Base-by-base conservation (phyloP, 208 protist species). In the Leishmania braziliensis region DNA sequence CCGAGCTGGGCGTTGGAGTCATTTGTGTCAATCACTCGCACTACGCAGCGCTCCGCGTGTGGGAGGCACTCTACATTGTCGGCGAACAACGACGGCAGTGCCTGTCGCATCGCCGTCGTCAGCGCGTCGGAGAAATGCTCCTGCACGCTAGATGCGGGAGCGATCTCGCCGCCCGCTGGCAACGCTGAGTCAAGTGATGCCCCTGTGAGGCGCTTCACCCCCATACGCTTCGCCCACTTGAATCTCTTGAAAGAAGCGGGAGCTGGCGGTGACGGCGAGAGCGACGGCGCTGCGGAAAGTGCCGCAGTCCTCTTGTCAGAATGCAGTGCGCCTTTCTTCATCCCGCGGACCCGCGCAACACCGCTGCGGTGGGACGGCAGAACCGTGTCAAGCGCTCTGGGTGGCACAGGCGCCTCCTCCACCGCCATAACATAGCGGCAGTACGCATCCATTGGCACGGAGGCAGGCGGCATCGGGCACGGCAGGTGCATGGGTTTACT, bases 391-490 rank as follows among this genome's bases (percentile, higher is more conserved):
- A 62, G 78, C 53, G 58, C 51, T 51, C 20, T 33, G 51, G 65
- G 23, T 18, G 74, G 43, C 23, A 54, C 20, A 9, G 80, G 75
- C 18, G n/a, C 80, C 36, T 75, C 82, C 82, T 86, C 84, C 39
- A 86, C 77, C 54, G 68, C 81, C 26, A 90, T 80, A 9, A 95
- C 86, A 75, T 92, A 93, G 23, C 91, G 91, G 63, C 88, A 88
- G 71, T 88, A 93, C 50, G 88, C 84, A 77, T 95, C 91, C 54
- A 93, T 90, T 12, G 87, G 88, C 29, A 95, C 84, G 3, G 70
- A 56, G 43, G 65, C 43, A 26, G 91, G 91, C 20, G 86, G 81
- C 6, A 50, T 10, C 18, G 71, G 80, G 12, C 72, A 85, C 2
- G 60, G 43, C 10, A 58, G 29, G 56, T 53, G 58, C 29, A 29